Evolutionary conservation across 1,284 basidiomycete genomes (phyloP).

Genomic region (Lignosus rhinocerotis): DNA sequence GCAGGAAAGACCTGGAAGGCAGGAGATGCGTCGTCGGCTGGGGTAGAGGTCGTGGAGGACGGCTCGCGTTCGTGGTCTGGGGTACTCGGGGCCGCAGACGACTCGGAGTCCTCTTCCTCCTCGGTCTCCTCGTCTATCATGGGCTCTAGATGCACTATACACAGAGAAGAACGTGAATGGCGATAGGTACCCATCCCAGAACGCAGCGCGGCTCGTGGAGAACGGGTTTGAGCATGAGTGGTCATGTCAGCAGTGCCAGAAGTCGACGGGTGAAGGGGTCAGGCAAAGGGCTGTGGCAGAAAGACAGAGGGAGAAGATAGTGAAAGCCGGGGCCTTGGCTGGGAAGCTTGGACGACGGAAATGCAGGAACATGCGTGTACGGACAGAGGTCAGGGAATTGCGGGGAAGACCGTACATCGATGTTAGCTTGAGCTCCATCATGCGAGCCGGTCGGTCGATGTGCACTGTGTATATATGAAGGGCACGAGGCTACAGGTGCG

Average conservation of each 20-base stretch:
- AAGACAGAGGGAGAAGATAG: slow-evolving; percentile 1
- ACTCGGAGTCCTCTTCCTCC: slow-evolving; percentile 11
- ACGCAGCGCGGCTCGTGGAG: not conserved
- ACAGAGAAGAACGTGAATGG: slow-evolving; percentile 17
- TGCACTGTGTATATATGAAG: too few relatives aligned
- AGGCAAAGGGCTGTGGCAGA: not conserved
- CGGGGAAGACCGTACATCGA: not conserved
- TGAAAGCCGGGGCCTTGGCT: slow-evolving; percentile 3
- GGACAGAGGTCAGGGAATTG: slow-evolving; percentile 8
- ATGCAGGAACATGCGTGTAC: slow-evolving; percentile 8
- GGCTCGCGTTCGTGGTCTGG: slow-evolving; percentile 8
- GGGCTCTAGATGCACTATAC: slow-evolving; percentile 18
- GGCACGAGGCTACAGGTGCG: not conserved
- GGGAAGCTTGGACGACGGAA: slow-evolving; percentile 10
- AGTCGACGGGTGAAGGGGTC: not conserved
- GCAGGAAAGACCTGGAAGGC: slow-evolving; percentile 16
- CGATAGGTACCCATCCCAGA: slow-evolving; percentile 1
- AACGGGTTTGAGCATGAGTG: slow-evolving; percentile 2
- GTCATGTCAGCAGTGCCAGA: slow-evolving; percentile 8
- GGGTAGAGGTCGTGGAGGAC: slow-evolving; percentile 1
- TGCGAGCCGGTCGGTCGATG: not conserved
- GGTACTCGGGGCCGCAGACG: slow-evolving; percentile 6
- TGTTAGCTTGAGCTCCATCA: not conserved
- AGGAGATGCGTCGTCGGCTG: slow-evolving; percentile 12
- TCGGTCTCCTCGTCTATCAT: slow-evolving; percentile 20